Evolutionary conservation across 257 asterid species (phyloP).

Genomic region (Cruciata laevipes): DNA sequence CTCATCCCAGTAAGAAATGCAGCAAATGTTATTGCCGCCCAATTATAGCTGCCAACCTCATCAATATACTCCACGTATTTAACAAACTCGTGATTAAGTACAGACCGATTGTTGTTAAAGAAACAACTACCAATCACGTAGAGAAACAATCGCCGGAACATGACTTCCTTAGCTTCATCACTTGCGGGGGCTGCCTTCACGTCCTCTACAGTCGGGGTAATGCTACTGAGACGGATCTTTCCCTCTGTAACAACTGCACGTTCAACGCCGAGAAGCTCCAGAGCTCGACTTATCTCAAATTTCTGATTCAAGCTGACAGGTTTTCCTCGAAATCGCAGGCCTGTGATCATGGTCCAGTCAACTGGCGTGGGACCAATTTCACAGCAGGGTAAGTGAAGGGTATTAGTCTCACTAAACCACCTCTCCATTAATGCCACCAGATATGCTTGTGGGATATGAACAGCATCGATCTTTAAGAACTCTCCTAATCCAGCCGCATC

Average conservation of each 20-base stretch:
- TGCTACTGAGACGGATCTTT: conserved; percentile 20
- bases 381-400: conserved; percentile 16
- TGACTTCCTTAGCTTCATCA: conserved; percentile 15
- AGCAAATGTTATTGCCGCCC: conserved; percentile 17
- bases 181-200: conserved; percentile 13
- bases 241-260: conserved; percentile 15
- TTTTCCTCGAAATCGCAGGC: conserved; percentile 7
- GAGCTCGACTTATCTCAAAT: conserved; percentile 10
- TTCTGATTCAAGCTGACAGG: conserved; percentile 12
- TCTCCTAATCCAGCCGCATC: conserved; percentile 15
- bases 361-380: conserved; percentile 17
- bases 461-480: conserved; percentile 10
- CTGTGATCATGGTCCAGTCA: conserved; percentile 18
- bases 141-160: conserved; percentile 15
- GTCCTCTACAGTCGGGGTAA: conserved; percentile 12
- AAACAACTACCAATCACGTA: conserved; percentile 15
- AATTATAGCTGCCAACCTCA: conserved; percentile 14
- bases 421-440: conserved; percentile 17
- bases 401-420: conserved; percentile 18
- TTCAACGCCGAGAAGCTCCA: conserved; percentile 16
- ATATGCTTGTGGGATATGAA: conserved; percentile 17
- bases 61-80: conserved; percentile 12
- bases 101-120: conserved; percentile 16
- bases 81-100: conserved; percentile 13
- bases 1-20: conserved; percentile 20